Evolutionary conservation across 129 eudicot species (phyloP).

Genomic region (Ambrosia artemisiifolia): DNA sequence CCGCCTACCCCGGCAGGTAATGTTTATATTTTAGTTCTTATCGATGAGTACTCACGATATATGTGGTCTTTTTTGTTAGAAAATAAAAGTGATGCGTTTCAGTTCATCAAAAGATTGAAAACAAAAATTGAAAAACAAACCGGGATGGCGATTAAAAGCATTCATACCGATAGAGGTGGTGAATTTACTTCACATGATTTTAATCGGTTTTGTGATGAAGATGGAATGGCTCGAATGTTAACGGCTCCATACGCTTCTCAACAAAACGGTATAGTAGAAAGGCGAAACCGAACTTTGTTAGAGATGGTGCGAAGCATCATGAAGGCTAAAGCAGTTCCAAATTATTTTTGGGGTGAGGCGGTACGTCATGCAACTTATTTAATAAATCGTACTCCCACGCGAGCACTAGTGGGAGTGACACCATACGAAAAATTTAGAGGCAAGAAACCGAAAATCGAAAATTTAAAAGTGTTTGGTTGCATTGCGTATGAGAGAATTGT

Average conservation of each 20-base stretch:
- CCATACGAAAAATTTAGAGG: not conserved
- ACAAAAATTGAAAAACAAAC: no score
- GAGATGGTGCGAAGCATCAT: not conserved
- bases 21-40: not conserved
- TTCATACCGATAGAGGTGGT: not conserved
- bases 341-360: not conserved
- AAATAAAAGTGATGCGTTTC: not conserved
- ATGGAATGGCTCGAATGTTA: not conserved
- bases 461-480: no score
- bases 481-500: no score
- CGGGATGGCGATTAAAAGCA: no score
- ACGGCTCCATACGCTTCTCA: not conserved
- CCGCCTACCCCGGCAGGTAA: not conserved
- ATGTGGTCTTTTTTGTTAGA: not conserved
- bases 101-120: not conserved
- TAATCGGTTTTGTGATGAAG: not conserved
- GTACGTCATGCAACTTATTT: not conserved
- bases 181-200: not conserved
- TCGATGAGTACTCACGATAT: not conserved
- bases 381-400: not conserved
- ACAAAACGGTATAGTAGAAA: not conserved
- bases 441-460: not conserved
- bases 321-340: not conserved
- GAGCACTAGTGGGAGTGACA: not conserved
- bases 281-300: not conserved